Evolutionary conservation across 371 early-diverging fungal genomes (phyloP).

Genomic region (Mortierella sp.): DNA sequence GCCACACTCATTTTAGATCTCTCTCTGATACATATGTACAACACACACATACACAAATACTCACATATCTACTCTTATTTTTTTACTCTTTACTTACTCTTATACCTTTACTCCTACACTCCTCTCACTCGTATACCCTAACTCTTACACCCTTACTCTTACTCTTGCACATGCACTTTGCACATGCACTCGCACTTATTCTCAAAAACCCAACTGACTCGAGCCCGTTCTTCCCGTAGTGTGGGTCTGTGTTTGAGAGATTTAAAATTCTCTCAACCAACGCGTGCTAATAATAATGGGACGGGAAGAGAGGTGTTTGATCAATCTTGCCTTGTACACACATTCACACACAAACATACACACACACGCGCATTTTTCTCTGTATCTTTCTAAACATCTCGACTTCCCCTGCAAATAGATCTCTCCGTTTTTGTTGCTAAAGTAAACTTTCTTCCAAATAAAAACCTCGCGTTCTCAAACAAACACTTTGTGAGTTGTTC

Average conservation of each 20-base stretch:
- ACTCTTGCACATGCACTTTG: background rate
- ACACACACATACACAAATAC: too few relatives aligned
- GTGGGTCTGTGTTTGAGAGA: background rate
- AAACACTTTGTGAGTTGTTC: background rate
- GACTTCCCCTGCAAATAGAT: too few relatives aligned
- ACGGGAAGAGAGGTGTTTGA: conserved; percentile 1
- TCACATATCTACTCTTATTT: background rate
- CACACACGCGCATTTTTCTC: background rate
- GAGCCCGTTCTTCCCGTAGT: background rate
- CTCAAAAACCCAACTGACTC: too few relatives aligned
- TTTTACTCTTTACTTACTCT: too few relatives aligned
- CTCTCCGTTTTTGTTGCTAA: background rate
- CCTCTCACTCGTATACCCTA: too few relatives aligned
- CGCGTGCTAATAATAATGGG: background rate
- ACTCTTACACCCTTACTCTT: background rate
- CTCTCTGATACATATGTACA: background rate
- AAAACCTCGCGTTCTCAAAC: background rate
- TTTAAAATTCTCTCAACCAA: background rate
- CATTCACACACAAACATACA: background rate
- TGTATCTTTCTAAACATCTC: background rate
- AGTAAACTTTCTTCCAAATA: background rate
- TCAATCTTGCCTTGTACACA: background rate
- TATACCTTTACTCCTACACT: background rate
- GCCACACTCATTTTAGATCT: background rate
- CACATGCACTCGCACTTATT: background rate